Evolutionary conservation across 192 early-diverging fungal genomes (phyloP).

Genomic region (Backusella macrospora): DNA sequence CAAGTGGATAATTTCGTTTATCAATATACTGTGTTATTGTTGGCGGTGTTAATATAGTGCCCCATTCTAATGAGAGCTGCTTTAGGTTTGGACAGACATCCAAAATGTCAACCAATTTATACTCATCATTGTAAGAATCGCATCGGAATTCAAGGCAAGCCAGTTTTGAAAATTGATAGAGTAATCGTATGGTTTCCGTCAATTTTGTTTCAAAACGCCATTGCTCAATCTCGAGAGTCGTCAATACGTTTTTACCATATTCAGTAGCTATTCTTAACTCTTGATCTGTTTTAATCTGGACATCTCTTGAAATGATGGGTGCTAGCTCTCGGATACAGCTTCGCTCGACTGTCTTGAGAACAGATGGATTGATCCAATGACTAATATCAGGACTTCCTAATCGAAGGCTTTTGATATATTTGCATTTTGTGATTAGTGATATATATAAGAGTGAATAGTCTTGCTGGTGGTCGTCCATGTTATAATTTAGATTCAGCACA

Average conservation of each 20-base stretch:
- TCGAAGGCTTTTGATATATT: background rate
- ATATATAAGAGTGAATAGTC: background rate
- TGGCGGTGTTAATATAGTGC: background rate
- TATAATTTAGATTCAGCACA: background rate
- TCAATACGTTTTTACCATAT: background rate
- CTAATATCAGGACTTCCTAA: background rate
- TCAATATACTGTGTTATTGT: background rate
- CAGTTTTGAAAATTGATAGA: background rate
- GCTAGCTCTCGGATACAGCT: background rate
- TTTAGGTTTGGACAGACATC: background rate
- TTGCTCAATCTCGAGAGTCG: background rate
- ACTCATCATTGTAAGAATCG: conserved; percentile 7
- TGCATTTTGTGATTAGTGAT: background rate
- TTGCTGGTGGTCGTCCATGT: background rate
- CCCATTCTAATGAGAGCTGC: conserved; percentile 1
- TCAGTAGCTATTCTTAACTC: background rate
- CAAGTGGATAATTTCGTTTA: background rate
- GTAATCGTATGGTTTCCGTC: background rate
- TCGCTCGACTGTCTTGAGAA: background rate
- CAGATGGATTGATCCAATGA: background rate
- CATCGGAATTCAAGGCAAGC: background rate
- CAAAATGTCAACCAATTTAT: background rate
- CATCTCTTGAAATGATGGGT: background rate
- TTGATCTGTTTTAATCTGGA: background rate
- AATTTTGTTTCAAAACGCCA: background rate